These are phyloP conservation scores for Lactarius sp. DNA, from an alignment of 768 basidiomycete genomes.

Conservation along the genomic window DNA sequence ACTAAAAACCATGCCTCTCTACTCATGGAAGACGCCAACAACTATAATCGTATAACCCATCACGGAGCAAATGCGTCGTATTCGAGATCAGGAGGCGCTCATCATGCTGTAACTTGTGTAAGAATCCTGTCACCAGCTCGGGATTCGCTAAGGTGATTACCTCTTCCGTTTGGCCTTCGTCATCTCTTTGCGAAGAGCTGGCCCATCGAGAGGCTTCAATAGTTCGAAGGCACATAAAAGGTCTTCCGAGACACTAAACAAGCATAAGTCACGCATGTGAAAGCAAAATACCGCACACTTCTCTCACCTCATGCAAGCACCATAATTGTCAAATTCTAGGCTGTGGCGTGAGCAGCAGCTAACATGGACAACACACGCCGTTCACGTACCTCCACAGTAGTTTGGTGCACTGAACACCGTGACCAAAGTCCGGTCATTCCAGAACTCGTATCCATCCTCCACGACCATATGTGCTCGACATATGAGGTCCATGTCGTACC, in stretches of 20 bases:
- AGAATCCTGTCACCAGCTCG: not conserved
- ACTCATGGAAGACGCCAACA: constrained; percentile 14
- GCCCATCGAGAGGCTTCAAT: constrained; percentile 91
- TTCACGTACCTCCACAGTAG: constrained; percentile 82
- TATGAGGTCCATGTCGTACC: constrained; percentile 98
- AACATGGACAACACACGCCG: constrained; percentile 8
- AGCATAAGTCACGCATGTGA: not conserved
- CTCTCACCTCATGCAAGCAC: constrained; percentile 87
- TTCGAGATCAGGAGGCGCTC: constrained; percentile 20
- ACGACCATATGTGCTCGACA: constrained; percentile 99
- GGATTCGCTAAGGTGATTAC: constrained; percentile 34
- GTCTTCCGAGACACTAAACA: constrained; percentile 85
- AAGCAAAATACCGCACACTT: not conserved
- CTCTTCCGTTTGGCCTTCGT: constrained; percentile 98
- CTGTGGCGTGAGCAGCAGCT: constrained; percentile 25
- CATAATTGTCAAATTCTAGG: constrained; percentile 91
- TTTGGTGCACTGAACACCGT: constrained; percentile 99
- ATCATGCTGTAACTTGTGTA: constrained; percentile 23
- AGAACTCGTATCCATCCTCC: constrained; percentile 98
- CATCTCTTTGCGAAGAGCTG: constrained; percentile 96
- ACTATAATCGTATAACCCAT: constrained; percentile 25
- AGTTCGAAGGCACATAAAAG: constrained; percentile 96
- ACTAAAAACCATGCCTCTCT: constrained; percentile 6
- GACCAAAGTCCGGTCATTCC: constrained; percentile 97
- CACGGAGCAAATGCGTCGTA: not conserved